Evolutionary conservation across 2,329 filamentous ascomycete genomes (phyloP).

Genomic region (Cercospora beticola): DNA sequence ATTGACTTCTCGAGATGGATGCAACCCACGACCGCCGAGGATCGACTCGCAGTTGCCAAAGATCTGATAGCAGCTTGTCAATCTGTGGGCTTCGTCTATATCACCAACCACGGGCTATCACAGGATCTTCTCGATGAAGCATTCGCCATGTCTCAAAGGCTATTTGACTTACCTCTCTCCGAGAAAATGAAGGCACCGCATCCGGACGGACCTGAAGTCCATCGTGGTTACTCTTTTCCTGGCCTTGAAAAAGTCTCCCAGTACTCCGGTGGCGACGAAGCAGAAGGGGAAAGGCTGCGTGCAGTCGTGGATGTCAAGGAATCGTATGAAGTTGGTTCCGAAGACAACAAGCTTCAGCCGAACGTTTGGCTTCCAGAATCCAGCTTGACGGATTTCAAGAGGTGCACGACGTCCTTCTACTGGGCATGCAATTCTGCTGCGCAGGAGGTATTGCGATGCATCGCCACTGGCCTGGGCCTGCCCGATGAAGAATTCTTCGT

Average conservation of each 20-base stretch:
- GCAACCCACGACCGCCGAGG: background rate
- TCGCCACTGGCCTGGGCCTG: slow-evolving; percentile 40
- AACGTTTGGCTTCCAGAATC: slow-evolving; percentile 53
- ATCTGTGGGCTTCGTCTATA: slow-evolving; percentile 44
- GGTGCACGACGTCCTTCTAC: slow-evolving; percentile 37
- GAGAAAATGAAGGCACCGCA: slow-evolving; percentile 44
- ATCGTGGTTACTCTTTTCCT: slow-evolving; percentile 44
- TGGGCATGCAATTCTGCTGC: slow-evolving; percentile 35
- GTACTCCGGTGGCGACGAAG: slow-evolving; percentile 10
- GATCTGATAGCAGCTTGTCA: slow-evolving; percentile 43
- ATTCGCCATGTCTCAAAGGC: slow-evolving; percentile 35
- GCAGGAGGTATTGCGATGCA: slow-evolving; percentile 34
- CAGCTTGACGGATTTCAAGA: slow-evolving; percentile 47
- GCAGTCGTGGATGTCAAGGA: slow-evolving; percentile 31
- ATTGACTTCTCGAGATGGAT: slow-evolving; percentile 28
- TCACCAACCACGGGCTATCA: slow-evolving; percentile 42
- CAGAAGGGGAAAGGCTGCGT: slow-evolving; percentile 5
- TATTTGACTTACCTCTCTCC: slow-evolving; percentile 40
- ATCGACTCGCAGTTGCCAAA: slow-evolving; percentile 26
- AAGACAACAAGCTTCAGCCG: slow-evolving; percentile 44
- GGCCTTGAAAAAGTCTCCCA: slow-evolving; percentile 9
- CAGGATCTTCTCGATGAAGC: slow-evolving; percentile 34
- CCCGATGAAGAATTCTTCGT: slow-evolving; percentile 23
- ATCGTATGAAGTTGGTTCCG: slow-evolving; percentile 51
- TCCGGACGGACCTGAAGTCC: slow-evolving; percentile 41